Conservation (phyloP, 768 basidiomycete genomes). For the Tylopilus felleus region DNA sequence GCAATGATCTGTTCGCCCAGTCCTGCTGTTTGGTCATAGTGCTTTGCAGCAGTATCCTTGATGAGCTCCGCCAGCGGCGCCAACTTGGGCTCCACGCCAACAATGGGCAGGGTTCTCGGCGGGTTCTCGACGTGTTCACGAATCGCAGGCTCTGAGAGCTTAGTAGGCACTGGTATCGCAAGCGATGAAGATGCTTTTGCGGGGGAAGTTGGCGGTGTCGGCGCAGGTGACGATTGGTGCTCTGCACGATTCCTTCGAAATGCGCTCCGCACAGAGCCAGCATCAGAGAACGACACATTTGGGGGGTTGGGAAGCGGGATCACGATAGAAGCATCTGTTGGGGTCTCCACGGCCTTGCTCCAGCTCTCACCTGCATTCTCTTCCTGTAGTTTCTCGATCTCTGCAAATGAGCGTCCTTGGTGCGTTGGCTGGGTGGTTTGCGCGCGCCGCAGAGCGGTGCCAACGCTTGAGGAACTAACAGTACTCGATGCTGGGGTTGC, state of each 20-base stretch:
- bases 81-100: conserved; percentile 17
- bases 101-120: conserved; percentile 5
- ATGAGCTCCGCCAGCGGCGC: conserved; percentile 32
- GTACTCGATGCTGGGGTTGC: conserved; percentile 17
- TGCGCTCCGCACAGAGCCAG: conserved; percentile 21
- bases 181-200: background rate
- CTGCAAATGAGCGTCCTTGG: conserved; percentile 17
- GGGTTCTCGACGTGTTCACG: conserved; percentile 18
- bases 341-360: conserved; percentile 7
- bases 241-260: conserved; percentile 14
- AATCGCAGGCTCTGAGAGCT: conserved; percentile 21
- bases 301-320: conserved; percentile 23
- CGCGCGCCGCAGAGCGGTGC: conserved; percentile 25
- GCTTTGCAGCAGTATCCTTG: conserved; percentile 34
- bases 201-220: conserved; percentile 15
- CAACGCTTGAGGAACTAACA: conserved; percentile 20
- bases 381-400: conserved; percentile 24
- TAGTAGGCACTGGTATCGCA: background rate
- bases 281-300: conserved; percentile 4
- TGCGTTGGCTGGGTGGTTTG: conserved; percentile 13
- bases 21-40: conserved; percentile 35
- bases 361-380: background rate
- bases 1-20: conserved; percentile 33
- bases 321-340: conserved; percentile 24
- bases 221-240: background rate